A percentile compares a stretch with the other conserved stretches of the same genome.
phyloP scores from a whole-genome alignment of 75 land plant genomes.

The Selaginella tamariscina region DNA sequence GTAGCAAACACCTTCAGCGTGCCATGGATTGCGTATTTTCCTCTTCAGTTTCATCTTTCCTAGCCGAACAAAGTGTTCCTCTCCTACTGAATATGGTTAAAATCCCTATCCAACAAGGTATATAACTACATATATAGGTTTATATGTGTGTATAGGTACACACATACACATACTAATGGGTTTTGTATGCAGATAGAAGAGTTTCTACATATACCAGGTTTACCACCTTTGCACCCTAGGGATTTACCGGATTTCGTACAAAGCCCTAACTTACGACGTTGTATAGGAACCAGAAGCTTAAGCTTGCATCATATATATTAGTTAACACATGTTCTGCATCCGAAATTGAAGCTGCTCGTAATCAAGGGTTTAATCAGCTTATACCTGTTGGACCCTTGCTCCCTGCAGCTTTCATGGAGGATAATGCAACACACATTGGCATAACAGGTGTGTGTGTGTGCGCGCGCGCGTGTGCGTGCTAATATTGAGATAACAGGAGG shows the following conservation, averaged over 20 bases:
- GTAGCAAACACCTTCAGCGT: background rate
- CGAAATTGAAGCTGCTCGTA: background rate
- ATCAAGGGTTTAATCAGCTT: background rate
- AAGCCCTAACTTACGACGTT: background rate
- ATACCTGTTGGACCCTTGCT: background rate
- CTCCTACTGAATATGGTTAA: background rate
- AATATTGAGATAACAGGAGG: background rate
- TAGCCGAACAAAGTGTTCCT: background rate
- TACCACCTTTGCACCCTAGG: background rate
- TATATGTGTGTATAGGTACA: too few relatives aligned
- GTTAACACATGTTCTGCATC: background rate
- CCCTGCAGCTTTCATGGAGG: background rate
- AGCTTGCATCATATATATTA: background rate
- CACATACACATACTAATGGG: background rate
- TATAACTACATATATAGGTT: too few relatives aligned
- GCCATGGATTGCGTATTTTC: background rate
- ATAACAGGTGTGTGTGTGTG: too few relatives aligned
- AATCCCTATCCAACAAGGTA: background rate
- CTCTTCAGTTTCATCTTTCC: background rate
- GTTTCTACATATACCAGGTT: background rate
- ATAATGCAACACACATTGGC: background rate
- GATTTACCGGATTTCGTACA: background rate
- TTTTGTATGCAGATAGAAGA: background rate
- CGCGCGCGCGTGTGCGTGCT: too few relatives aligned
- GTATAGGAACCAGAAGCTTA: background rate